Evolutionary conservation across 2,329 filamentous ascomycete genomes (phyloP), one percentile per base, ranked within the genome.

Genomic region (Stagonosporopsis rhizophila): DNA sequence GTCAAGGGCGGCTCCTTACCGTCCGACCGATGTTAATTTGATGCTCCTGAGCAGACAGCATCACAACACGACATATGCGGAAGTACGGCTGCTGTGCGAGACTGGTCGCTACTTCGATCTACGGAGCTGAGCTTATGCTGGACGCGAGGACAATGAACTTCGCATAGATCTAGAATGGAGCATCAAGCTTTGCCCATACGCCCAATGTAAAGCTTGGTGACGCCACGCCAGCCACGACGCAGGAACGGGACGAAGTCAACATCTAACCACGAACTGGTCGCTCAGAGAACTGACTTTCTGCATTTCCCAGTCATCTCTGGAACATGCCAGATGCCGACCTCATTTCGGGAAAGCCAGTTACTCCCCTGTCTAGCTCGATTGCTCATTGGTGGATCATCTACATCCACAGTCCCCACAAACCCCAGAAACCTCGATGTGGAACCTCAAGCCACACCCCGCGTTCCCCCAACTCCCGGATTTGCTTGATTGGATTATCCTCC

Each of bases 361-460:
- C 30, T 11, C 11, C 25, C 17, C 7, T 35, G 7, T n/a, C 25
- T 23, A 30, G 15, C 6, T 19, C 15, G 20, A n/a, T 17, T 4
- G 15, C 17, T 58, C 37, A 66, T 66, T 67, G 64, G 64, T 67
- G 64, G 61, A 67, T 62, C 58, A 53, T 65, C 22, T 55, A 37
- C 23, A n/a, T 42, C 50, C 58, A 53, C 41, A 22, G 50, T 58
- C 62, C 58, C 59, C 61, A 64, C 52, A 56, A 57, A 56, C 52
- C 53, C 52, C 50, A 50, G 50, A 46, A 53, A 45, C 35, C 28
- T 41, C 30, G 15, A 39, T 42, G 46, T 50, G 46, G 49, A 41
- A 30, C 35, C 23, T 53, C 35, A 47, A 44, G 48, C 52, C 53
- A 48, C 58, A 56, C 64, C 62, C 62, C 56, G 59, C 64, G 52